A percentile compares a stretch with the other conserved stretches of the same genome.
These are phyloP conservation scores for Cinnamomum chago DNA, from an alignment of 164 flowering plant species.

Conservation along the genomic window DNA sequence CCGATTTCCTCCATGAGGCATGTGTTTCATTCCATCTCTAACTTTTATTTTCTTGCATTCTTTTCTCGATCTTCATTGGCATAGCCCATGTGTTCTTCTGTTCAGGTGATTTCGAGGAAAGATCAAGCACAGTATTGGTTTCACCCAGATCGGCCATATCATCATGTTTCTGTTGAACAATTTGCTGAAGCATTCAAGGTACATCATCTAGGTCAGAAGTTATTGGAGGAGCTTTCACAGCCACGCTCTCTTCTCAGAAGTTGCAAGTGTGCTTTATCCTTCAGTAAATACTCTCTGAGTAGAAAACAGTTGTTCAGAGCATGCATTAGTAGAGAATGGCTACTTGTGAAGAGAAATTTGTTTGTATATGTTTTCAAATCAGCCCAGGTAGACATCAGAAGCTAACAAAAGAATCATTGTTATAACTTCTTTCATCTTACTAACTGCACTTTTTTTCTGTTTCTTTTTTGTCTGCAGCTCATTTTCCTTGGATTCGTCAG, in stretches of 20 bases:
- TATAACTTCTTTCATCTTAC: not conserved
- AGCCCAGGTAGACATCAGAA: slow-evolving; percentile 28
- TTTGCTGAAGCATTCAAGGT: not conserved
- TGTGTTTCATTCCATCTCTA: not conserved
- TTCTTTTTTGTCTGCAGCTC: not conserved
- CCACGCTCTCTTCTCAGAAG: not conserved
- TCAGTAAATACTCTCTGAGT: slow-evolving; percentile 24
- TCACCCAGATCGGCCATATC: not conserved
- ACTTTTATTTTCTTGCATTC: not conserved
- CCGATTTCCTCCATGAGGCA: slow-evolving; percentile 52
- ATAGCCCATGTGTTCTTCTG: not conserved
- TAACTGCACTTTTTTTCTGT: no score
- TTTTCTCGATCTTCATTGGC: not conserved
- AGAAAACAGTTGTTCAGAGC: slow-evolving; percentile 40
- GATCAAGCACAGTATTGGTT: slow-evolving; percentile 56
- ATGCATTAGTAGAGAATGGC: slow-evolving; percentile 39
- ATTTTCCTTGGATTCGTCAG: slow-evolving; percentile 5
- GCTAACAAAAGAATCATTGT: not conserved
- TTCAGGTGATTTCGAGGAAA: slow-evolving; percentile 39
- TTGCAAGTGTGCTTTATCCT: slow-evolving; percentile 10
- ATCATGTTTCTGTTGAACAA: slow-evolving; percentile 1
- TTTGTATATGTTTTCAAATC: slow-evolving; percentile 35
- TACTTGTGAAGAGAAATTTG: slow-evolving; percentile 42
- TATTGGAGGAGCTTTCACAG: slow-evolving; percentile 1
- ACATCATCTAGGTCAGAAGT: not conserved